Evolutionary conservation across 352 stramenopile species (phyloP), one percentile per base, ranked within the genome.

Genomic region (Phytophthora melonis): DNA sequence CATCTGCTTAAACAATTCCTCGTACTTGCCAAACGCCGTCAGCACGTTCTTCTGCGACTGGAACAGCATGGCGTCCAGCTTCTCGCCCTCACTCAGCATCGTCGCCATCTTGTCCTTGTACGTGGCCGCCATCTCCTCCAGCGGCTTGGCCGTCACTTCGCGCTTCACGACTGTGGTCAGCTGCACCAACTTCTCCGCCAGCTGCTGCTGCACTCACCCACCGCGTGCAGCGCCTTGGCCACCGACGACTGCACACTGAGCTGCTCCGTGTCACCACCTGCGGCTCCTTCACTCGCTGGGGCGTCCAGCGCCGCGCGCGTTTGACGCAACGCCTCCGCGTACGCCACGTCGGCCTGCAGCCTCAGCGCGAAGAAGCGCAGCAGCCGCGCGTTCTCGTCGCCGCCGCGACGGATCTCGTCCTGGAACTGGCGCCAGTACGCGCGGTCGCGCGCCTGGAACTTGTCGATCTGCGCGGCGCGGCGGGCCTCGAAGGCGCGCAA

Each of bases 401-500:
- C 77, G 4, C 80, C 88, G 52, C 81, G 81, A 18, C 82, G 65
- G 19, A 95, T 85, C 76, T 95, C 88, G 41, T 84, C 79, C 73
- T 93, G 85, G 72, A 95, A 95, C n/a, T 83, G 72, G 21, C 83
- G 87, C 88, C 88, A 95, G 66, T 95, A 95, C 34, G 64, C 66
- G 52, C 85, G 85, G 62, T 95, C 88, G 36, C 82, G 78, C 21
- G 83, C 72, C 65, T 93, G 88, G 41, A 84, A 89, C 16, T 74
- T 79, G 69, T 95, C 88, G 71, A 95, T 92, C 65, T 92, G 87
- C 18, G 78, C 71, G 63, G 86, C 91, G 47, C 88, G 86, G 25
- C 77, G 67, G 13, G 75, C 70, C 55, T 95, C 88, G 56, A 95
- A 95, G 50, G 81, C 75, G 23, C 87, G 85, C n/a, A 95, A 43